Evolutionary conservation across 2,329 filamentous ascomycete species (phyloP), one percentile per base, ranked within the genome.

Genomic region (Daldinia sp.): DNA sequence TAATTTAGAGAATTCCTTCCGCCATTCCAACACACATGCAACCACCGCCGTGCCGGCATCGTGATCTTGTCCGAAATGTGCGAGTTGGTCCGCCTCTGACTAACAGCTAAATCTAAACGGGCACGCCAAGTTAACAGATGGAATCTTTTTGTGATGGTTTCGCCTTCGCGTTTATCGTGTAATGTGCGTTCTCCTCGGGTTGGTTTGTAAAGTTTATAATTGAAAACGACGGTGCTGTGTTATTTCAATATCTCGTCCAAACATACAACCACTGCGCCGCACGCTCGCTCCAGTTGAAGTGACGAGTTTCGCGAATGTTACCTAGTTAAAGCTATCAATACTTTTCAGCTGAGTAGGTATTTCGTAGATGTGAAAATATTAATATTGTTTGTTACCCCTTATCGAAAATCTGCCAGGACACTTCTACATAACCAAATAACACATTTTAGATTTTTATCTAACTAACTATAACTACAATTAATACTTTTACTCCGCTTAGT

Each of bases 61-160:
- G n/a, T 35, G 23, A 9, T 48, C 32, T 45, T 25, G 54, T 63
- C 60, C 60, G 58, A 63, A 58, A 63, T 63, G 60, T 63, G 48
- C 60, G 58, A 49, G 45, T 63, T 54, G 37, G 39, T 2, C 60
- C 60, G 49, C 30, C 8, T 19, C 49, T 54, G 37, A 45, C 15
- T 45, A 49, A 48, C 25, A 5, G 3, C 11, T 29, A 35, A 21
- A 15, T 25, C 7, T 7, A 34, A 15, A 54, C 41, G 23, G 21
- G 39, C 29, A 49, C 34, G 13, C 17, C 48, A 49, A 43, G 23
- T 41, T 41, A 35, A 11, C 35, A 7, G 8, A 41, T 41, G 6
- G 1, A 17, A 4, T 48, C 27, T 30, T 21, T 29, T 30, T 11
- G 1, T n/a, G 8, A 23, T 50, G 6, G 13, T 5, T 58, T 58